Evolutionary conservation across 2,329 filamentous ascomycete genomes (phyloP).

Genomic region (Colletotrichum godetiae): DNA sequence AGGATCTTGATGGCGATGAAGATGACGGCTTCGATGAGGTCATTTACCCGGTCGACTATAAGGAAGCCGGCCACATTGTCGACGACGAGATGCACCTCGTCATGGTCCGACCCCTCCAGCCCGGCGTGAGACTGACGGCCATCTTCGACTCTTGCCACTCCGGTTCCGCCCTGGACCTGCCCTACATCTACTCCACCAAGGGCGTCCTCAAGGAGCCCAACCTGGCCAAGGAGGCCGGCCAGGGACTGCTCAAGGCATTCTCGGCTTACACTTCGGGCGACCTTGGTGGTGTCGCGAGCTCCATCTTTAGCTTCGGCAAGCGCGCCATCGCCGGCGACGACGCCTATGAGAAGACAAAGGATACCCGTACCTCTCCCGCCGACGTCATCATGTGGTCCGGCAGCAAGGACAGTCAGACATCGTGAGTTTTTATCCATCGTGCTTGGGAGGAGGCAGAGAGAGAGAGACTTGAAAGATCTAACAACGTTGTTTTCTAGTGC

Average conservation of each 20-base stretch:
- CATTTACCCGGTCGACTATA: conserved; percentile 82
- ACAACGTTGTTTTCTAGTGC: conserved; percentile 63
- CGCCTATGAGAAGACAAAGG: conserved; percentile 81
- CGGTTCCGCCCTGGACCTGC: conserved; percentile 80
- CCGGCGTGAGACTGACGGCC: conserved; percentile 86
- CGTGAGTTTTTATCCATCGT: conserved; percentile 53
- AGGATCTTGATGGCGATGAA: conserved; percentile 80
- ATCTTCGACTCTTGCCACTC: conserved; percentile 88
- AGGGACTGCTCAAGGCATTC: conserved; percentile 78
- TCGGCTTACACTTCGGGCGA: conserved; percentile 86
- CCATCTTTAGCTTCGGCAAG: conserved; percentile 88
- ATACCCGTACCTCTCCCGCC: conserved; percentile 92
- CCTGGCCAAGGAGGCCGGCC: conserved; percentile 81
- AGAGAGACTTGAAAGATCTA: neutral
- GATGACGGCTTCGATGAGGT: conserved; percentile 83
- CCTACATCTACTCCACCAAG: conserved; percentile 84
- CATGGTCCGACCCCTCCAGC: conserved; percentile 80
- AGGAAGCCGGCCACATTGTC: conserved; percentile 76
- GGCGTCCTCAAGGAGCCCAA: conserved; percentile 85
- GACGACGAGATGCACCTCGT: conserved; percentile 84
- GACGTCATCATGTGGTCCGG: conserved; percentile 99
- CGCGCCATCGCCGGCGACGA: conserved; percentile 80
- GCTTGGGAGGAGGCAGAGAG: neutral
- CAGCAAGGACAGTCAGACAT: conserved; percentile 95
- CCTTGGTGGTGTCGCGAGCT: conserved; percentile 81